Conservation (phyloP, 805 yeast species). For the Jamesozyma jinghongensis region DNA sequence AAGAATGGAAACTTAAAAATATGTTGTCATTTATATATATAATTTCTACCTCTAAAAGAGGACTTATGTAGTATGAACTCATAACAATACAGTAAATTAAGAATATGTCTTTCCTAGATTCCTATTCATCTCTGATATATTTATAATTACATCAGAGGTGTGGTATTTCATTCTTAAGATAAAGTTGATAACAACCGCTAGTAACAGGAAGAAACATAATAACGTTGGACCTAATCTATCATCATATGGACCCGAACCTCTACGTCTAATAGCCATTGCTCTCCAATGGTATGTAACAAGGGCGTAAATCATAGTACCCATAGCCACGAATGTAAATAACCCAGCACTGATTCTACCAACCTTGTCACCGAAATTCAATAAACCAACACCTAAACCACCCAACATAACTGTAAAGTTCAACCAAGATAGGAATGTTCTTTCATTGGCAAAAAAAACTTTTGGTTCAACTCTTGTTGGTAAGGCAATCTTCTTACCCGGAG, state of each 20-base stretch:
- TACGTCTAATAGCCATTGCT: slow-evolving; percentile 94
- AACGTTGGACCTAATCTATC: slow-evolving; percentile 98
- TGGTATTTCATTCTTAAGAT: slow-evolving; percentile 47
- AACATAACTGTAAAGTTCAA: slow-evolving; percentile 95
- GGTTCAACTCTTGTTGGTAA: slow-evolving; percentile 98
- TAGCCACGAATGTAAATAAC: slow-evolving; percentile 87
- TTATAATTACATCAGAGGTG: too few species aligned
- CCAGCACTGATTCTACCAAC: slow-evolving; percentile 91
- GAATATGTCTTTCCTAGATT: too few species aligned
- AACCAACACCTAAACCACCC: slow-evolving; percentile 94
- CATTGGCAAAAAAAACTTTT: slow-evolving; percentile 97
- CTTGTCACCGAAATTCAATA: slow-evolving; percentile 91
- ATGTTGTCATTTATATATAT: too few species aligned
- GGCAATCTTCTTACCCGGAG: slow-evolving; percentile 88
- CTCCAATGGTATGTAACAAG: slow-evolving; percentile 97
- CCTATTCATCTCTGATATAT: too few species aligned
- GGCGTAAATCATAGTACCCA: slow-evolving; percentile 97
- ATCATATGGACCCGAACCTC: slow-evolving; percentile 99
- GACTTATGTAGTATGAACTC: too few species aligned
- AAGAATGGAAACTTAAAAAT: too few species aligned
- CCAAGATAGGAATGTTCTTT: slow-evolving; percentile 97
- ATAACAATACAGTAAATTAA: too few species aligned
- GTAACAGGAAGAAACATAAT: slow-evolving; percentile 84
- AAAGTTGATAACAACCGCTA: slow-evolving; percentile 91
- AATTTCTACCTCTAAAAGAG: too few species aligned